phyloP scores from a whole-genome alignment of 768 basidiomycete genomes.

The Gyrodon lividus region DNA sequence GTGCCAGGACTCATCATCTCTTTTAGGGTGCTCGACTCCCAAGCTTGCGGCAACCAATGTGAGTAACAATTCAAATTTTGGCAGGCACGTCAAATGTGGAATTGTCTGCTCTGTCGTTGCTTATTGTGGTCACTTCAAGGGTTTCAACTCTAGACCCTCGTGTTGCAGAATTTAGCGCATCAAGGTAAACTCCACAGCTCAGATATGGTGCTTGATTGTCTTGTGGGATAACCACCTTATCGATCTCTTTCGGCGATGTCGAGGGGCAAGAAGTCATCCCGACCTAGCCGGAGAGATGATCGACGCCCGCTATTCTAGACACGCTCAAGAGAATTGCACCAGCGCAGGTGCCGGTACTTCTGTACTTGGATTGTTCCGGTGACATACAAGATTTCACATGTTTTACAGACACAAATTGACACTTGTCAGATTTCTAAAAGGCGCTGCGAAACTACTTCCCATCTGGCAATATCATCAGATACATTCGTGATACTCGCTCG shows the following conservation, averaged over 20 bases:
- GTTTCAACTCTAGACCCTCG: neutral
- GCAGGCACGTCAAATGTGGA: neutral
- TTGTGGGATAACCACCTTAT: neutral
- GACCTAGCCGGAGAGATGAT: neutral
- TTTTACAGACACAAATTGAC: neutral
- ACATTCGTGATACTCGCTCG: neutral
- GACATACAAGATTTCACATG: neutral
- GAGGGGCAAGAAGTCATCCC: neutral
- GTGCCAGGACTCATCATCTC: constrained; percentile 2
- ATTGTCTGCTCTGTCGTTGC: neutral
- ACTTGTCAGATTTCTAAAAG: neutral
- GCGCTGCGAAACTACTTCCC: neutral
- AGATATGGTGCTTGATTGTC: neutral
- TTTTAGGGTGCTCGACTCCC: neutral
- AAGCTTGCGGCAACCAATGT: constrained; percentile 8
- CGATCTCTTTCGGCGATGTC: neutral
- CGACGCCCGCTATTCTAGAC: neutral
- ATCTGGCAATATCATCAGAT: neutral
- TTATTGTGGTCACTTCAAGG: neutral
- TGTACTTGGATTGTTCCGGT: neutral
- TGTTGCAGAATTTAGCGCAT: neutral
- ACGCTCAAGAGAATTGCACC: neutral
- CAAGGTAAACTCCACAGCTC: neutral
- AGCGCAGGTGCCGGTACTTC: neutral
- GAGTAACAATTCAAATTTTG: neutral